Evolutionary conservation across 1,284 basidiomycete species (phyloP), one percentile per base, ranked within the genome.

Genomic region (Naganishia sp.): DNA sequence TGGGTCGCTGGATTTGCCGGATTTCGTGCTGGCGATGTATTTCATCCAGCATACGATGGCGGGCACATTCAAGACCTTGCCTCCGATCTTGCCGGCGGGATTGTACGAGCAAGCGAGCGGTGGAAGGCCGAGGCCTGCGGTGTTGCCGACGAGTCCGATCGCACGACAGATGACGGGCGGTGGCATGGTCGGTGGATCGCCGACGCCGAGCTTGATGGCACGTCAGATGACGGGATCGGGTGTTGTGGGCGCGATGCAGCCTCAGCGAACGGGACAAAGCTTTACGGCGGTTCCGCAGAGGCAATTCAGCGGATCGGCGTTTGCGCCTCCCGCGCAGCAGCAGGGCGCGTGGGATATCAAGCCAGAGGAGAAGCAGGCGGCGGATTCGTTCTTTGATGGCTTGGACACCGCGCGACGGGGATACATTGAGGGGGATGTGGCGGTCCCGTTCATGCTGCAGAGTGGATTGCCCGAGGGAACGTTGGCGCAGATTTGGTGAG

Each of bases 21-120:
- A 99, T 80, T 99, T 99, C 76, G 89, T 90, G 70, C 88, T 99
- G 74, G 96, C 91, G 60, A 97, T 99, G 96, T 92, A 90, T 77
- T 77, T 79, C 74, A 95, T 98, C 72, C 94, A 97, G 79, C 88
- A 86, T 49, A 84, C 86, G 56, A 98, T 99, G 94, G 87, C 89
- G 56, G 87, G 87, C 62, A 84, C 89, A 62, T 81, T 93, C 66
- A 81, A 88, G 50, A 84, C 83, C 55, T 84, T 99, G 52, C 96
- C 96, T 11, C 77, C 86, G 2, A 81, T 84, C 0, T 84, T 99
- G 17, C 93, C 95, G n/a, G 87, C 90, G 0, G 89, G 87, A 55
- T 77, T 95, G n/a, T 96, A 97, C 76, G 94, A 97, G 72, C 88
- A 89, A 74, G 92, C 90, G 2, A 82, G 83, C 21, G 84, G 85